Evolutionary conservation across 2,329 filamentous ascomycete species (phyloP).

Genomic region (Trichocomaceae sp.): DNA sequence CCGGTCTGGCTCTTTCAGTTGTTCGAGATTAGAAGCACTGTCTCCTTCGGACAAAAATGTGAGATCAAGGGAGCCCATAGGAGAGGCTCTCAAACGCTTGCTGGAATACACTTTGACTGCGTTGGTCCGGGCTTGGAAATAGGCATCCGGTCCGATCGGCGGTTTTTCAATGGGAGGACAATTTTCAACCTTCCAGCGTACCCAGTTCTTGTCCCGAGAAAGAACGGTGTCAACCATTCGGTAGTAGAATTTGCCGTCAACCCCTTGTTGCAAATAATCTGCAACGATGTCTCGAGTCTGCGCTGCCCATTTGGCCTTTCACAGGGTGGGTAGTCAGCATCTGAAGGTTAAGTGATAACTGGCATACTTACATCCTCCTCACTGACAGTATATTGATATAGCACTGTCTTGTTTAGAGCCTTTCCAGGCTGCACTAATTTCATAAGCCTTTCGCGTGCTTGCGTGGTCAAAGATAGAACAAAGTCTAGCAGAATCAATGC

Average conservation of each 20-base stretch:
- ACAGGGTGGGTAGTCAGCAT: conserved; percentile 19
- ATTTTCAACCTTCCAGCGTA: conserved; percentile 93
- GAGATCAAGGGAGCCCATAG: conserved; percentile 67
- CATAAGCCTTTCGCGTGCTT: conserved; percentile 71
- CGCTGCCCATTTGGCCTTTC: conserved; percentile 71
- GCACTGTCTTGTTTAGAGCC: conserved; percentile 77
- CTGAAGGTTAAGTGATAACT: conserved; percentile 9
- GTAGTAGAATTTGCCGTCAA: conserved; percentile 86
- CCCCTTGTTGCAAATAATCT: conserved; percentile 71
- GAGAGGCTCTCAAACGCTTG: conserved; percentile 62
- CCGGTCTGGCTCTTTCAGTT: conserved; percentile 58
- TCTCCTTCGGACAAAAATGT: conserved; percentile 68
- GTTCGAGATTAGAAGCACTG: conserved; percentile 56
- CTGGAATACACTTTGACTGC: conserved; percentile 62
- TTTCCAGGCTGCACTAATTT: conserved; percentile 29
- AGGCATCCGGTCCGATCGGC: conserved; percentile 62
- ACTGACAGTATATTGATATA: conserved; percentile 69
- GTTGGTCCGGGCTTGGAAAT: conserved; percentile 60
- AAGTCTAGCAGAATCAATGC: conserved; percentile 93
- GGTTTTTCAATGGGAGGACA: conserved; percentile 80
- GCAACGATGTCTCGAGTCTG: conserved; percentile 73
- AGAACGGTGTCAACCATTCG: conserved; percentile 96
- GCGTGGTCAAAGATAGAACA: conserved; percentile 77
- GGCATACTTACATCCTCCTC: conserved; percentile 66
- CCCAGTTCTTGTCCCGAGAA: conserved; percentile 96